These are phyloP conservation scores for Pythium periplocum DNA, from an alignment of 352 stramenopile species.

Conservation along the genomic window DNA sequence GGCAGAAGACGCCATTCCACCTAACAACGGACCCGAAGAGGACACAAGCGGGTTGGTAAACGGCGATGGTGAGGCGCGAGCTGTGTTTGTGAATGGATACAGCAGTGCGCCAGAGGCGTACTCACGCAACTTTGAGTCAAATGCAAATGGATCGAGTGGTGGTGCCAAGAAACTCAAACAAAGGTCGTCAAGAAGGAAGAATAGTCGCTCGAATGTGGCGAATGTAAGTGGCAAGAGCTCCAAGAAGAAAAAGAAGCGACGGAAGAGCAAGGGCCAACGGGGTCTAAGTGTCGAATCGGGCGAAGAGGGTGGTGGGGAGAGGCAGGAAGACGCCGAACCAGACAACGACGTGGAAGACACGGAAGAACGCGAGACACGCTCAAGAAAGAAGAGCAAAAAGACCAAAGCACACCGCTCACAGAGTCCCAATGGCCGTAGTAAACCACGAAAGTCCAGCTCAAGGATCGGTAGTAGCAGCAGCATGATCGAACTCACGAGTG, in stretches of 20 bases:
- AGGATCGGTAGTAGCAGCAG: too few species aligned
- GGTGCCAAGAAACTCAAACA: conserved; percentile 10
- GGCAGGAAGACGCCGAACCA: background rate
- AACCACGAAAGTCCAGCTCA: too few species aligned
- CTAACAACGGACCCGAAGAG: conserved; percentile 10
- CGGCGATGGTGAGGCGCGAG: too few species aligned
- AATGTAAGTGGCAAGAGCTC: background rate
- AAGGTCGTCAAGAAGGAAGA: conserved; percentile 5
- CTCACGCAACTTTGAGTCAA: background rate
- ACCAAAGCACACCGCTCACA: too few species aligned
- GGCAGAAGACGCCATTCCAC: conserved; percentile 59
- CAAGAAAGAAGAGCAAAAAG: conserved; percentile 1
- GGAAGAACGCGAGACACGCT: conserved; percentile 3
- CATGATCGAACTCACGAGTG: too few species aligned
- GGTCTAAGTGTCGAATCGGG: too few species aligned
- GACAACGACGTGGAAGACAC: conserved; percentile 3
- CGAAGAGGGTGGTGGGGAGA: background rate
- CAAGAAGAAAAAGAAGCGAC: background rate
- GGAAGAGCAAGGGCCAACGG: too few species aligned
- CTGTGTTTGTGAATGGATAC: conserved; percentile 16
- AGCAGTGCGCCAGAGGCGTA: conserved; percentile 30
- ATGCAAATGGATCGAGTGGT: background rate
- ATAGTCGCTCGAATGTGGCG: conserved; percentile 1
- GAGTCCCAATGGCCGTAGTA: too few species aligned
- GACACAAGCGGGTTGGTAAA: too few species aligned